Conservation (phyloP, 169 alveolate species). For the Plasmodium reichenowi region DNA sequence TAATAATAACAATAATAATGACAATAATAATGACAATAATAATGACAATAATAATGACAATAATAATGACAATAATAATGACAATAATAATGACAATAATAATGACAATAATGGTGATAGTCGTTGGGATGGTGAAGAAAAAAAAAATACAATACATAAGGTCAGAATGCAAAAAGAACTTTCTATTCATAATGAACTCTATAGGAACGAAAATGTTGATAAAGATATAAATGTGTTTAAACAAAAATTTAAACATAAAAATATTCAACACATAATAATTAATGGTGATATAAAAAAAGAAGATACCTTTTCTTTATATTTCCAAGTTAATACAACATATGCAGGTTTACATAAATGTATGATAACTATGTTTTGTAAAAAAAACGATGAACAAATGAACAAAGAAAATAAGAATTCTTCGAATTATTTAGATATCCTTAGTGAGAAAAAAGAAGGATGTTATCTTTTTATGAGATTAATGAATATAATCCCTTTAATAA, state of each 20-base stretch:
- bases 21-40: not conserved
- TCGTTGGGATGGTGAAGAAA: not conserved
- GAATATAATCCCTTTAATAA: slow-evolving; percentile 49
- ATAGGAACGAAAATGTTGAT: slow-evolving; percentile 21
- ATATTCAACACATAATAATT: slow-evolving; percentile 48
- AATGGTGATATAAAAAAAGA: slow-evolving; percentile 23
- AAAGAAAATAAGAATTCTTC: not conserved
- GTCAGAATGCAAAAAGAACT: not conserved
- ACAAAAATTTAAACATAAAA: slow-evolving; percentile 62
- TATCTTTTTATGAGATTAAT: slow-evolving; percentile 34
- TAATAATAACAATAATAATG: not conserved
- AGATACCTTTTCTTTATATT: slow-evolving; percentile 26
- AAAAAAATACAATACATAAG: not conserved
- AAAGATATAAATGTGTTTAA: slow-evolving; percentile 42
- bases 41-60: not conserved
- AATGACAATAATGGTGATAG: not conserved
- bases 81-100: not conserved
- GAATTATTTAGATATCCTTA: slow-evolving; percentile 37
- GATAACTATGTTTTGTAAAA: slow-evolving; percentile 41
- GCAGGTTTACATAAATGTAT: slow-evolving; percentile 51
- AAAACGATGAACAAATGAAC: not conserved
- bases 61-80: not conserved
- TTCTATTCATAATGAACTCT: slow-evolving; percentile 17
- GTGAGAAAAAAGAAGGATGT: slow-evolving; percentile 28
- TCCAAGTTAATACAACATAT: slow-evolving; percentile 29